These are phyloP conservation scores for Fremontodendron californicum DNA, from an alignment of 345 rosid genomes.

Conservation along the genomic window DNA sequence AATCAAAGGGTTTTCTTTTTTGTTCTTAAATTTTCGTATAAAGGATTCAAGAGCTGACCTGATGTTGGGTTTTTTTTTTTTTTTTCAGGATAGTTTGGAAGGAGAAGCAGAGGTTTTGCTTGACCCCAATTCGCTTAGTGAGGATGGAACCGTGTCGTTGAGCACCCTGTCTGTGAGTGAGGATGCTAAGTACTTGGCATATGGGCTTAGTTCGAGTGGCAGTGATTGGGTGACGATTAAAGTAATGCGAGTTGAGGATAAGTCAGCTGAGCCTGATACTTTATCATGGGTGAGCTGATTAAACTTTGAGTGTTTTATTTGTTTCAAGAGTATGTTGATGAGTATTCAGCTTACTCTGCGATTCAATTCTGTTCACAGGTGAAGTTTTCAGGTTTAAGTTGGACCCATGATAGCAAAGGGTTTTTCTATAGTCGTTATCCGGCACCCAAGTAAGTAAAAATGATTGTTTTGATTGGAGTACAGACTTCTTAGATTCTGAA, in stretches of 20 bases:
- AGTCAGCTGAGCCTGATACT: conserved; percentile 61
- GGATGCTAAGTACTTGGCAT: conserved; percentile 79
- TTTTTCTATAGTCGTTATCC: conserved; percentile 93
- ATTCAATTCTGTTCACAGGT: conserved; percentile 37
- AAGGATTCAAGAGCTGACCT: neutral
- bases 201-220: conserved; percentile 77
- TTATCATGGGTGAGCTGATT: conserved; percentile 65
- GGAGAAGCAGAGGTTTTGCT: conserved; percentile 72
- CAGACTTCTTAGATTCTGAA: neutral
- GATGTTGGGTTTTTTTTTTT: neutral
- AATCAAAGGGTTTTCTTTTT: neutral
- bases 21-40: neutral
- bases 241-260: conserved; percentile 63
- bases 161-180: conserved; percentile 53
- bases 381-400: conserved; percentile 69
- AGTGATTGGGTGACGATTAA: conserved; percentile 91
- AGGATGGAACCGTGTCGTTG: conserved; percentile 83
- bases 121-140: conserved; percentile 80
- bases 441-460: conserved; percentile 66
- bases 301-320: neutral
- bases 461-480: neutral
- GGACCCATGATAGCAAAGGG: conserved; percentile 88
- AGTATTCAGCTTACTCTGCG: neutral
- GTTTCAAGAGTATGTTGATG: neutral
- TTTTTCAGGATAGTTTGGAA: conserved; percentile 64